A percentile compares a stretch with the other conserved stretches of the same genome.
Conservation (phyloP, 2,329 filamentous ascomycete species). For the Nemania sp. region DNA sequence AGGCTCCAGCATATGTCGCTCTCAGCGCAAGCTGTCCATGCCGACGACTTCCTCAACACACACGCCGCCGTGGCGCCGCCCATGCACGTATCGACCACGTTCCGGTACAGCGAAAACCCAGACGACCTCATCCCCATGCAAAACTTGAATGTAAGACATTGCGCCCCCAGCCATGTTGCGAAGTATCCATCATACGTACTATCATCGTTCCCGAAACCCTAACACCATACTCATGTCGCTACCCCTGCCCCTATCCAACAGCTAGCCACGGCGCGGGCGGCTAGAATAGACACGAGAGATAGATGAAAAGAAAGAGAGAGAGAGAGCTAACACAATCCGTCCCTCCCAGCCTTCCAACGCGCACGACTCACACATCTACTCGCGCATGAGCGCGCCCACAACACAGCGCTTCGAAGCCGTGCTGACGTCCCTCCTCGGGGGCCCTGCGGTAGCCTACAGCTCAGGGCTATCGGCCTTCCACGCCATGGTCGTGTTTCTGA, state of each 20-base stretch:
- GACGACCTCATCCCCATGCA: constrained; percentile 58
- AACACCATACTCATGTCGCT: too few species aligned
- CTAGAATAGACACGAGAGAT: too few species aligned
- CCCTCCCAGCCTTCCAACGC: constrained; percentile 50
- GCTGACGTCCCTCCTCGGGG: constrained; percentile 72
- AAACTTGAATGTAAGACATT: constrained; percentile 58
- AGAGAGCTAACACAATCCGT: constrained; percentile 12
- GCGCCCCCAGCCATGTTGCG: neutral
- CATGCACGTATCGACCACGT: constrained; percentile 89
- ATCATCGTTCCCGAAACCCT: too few species aligned
- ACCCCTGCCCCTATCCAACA: too few species aligned
- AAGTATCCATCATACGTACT: neutral
- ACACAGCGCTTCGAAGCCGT: constrained; percentile 83
- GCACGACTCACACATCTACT: constrained; percentile 76
- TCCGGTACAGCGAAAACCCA: constrained; percentile 76
- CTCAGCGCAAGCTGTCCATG: constrained; percentile 77
- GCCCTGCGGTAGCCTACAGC: constrained; percentile 73
- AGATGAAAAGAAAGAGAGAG: too few species aligned
- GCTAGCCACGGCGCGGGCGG: too few species aligned
- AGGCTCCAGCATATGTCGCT: constrained; percentile 51
- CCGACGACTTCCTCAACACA: constrained; percentile 75
- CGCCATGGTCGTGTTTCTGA: constrained; percentile 79
- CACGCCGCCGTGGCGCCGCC: constrained; percentile 83
- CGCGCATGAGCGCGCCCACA: constrained; percentile 76
- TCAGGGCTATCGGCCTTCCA: constrained; percentile 90